These are phyloP conservation scores for Primulina tabacum DNA, from an alignment of 257 asterid genomes.

Conservation along the genomic window DNA sequence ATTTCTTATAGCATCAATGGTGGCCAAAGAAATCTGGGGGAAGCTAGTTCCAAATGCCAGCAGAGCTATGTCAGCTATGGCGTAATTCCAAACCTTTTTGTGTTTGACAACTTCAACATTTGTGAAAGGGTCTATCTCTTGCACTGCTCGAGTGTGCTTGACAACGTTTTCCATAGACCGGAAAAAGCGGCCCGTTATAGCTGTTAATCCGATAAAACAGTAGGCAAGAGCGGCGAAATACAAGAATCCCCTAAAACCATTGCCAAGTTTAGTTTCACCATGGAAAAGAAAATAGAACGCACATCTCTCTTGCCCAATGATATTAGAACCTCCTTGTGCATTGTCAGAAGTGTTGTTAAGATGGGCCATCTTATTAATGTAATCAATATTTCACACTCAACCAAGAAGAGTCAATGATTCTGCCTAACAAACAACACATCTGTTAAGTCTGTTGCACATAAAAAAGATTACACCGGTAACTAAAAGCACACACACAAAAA, in stretches of 20 bases:
- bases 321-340: constrained; percentile 30
- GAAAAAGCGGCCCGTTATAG: constrained; percentile 88
- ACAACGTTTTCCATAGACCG: constrained; percentile 90
- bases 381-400: constrained; percentile 29
- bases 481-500: constrained; percentile 7
- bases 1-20: constrained; percentile 87
- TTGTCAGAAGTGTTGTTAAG: constrained; percentile 27
- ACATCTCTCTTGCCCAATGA: constrained; percentile 42
- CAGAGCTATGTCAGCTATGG: constrained; percentile 82
- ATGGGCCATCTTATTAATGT: constrained; percentile 35
- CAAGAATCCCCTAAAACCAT: constrained; percentile 54
- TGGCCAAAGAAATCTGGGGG: constrained; percentile 94
- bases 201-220: constrained; percentile 84
- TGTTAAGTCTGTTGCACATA: background rate
- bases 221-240: constrained; percentile 68
- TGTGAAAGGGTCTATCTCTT: constrained; percentile 58
- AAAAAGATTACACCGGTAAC: constrained; percentile 4
- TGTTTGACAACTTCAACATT: constrained; percentile 44
- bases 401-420: constrained; percentile 20
- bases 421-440: constrained; percentile 13
- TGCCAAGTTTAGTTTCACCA: constrained; percentile 50
- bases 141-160: constrained; percentile 63
- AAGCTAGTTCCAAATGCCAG: constrained; percentile 98
- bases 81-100: constrained; percentile 80
- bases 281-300: constrained; percentile 45